Base-by-base conservation (phyloP, 2,329 filamentous ascomycete species). In the Colletotrichum chrysophilum region DNA sequence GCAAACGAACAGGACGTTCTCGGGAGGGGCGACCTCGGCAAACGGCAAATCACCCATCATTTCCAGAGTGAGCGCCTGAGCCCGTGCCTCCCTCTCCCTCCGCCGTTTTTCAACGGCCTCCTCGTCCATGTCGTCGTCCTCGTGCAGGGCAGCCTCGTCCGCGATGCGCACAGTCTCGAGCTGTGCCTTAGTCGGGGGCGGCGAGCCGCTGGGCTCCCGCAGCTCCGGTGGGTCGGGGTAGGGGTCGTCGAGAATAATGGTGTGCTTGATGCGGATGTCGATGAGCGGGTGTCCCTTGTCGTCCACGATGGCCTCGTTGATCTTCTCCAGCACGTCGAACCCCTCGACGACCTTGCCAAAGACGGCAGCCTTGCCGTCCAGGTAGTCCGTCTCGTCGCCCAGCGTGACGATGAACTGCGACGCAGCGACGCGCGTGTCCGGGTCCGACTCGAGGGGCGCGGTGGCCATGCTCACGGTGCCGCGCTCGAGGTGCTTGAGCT, bases 401-500 rank as follows among this genome's bases (percentile, higher is more conserved):
- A 98, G 89, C 1, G 96, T 98, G 76, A 99, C 92, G 80, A 98
- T 93, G 83, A 99, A 99, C 83, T 99, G 96, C 80, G 96, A 98
- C 8, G 91, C 96, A 0, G 96, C 96, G 60, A 98, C 87, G 36
- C 96, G 92, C 75, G 93, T 92, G 79, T 98, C 96, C 4, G 95
- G 93, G 81, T 98, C 94, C 18, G 90, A 89, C 5, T 93, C 87
- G 12, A 93, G 92, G 1, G 94, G 93, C 21, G 93, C 95, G 0
- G 96, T 98, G n/a, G 96, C 97, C 95, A 98, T 98, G 87, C 96
- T 98, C 76, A 99, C 96, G 16, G 95, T 98, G 70, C 96, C 96
- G 79, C 94, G 93, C 84, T 98, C 95, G 55, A 91, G 87, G 84
- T 99, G 97, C 84, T 97, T 98, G 79, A 98, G 87, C 83, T 96